Evolutionary conservation across 2,329 filamentous ascomycete species (phyloP).

Genomic region (Aspergillus neotritici): DNA sequence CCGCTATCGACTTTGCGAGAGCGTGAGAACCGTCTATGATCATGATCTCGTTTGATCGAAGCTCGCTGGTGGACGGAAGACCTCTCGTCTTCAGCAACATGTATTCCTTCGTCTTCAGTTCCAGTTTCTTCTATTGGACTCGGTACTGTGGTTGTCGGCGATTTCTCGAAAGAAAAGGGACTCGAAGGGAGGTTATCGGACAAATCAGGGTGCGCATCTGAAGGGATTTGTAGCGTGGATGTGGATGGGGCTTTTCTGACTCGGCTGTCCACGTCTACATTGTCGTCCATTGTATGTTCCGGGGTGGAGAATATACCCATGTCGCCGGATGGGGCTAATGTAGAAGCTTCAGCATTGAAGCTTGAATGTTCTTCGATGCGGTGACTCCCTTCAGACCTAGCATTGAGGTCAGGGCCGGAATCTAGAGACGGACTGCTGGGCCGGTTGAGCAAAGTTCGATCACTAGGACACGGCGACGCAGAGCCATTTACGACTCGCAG

Average conservation of each 20-base stretch:
- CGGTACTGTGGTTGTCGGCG: constrained; percentile 18
- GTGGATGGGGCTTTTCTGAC: background rate
- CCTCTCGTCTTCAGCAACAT: constrained; percentile 16
- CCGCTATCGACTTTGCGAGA: constrained; percentile 35
- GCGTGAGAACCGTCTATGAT: constrained; percentile 15
- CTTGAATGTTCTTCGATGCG: background rate
- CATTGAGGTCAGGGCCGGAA: background rate
- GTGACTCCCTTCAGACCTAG: background rate
- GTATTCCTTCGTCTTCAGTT: constrained; percentile 14
- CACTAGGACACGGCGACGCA: constrained; percentile 34
- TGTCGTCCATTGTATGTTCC: background rate
- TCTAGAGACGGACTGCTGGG: constrained; percentile 11
- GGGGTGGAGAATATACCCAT: background rate
- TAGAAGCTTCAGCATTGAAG: background rate
- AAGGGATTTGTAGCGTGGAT: constrained; percentile 17
- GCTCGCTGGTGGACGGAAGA: constrained; percentile 11
- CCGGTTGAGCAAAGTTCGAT: constrained; percentile 22
- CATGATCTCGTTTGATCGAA: constrained; percentile 4
- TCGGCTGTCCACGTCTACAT: background rate
- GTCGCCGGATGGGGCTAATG: background rate
- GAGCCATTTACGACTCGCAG: constrained; percentile 37
- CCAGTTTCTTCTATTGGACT: constrained; percentile 13
- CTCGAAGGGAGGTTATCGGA: constrained; percentile 24
- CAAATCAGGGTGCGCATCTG: constrained; percentile 11
- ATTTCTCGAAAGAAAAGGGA: constrained; percentile 33